These are phyloP conservation scores for Phyllostachys edulis DNA, from an alignment of 176 grass and related monocot species.

Conservation along the genomic window DNA sequence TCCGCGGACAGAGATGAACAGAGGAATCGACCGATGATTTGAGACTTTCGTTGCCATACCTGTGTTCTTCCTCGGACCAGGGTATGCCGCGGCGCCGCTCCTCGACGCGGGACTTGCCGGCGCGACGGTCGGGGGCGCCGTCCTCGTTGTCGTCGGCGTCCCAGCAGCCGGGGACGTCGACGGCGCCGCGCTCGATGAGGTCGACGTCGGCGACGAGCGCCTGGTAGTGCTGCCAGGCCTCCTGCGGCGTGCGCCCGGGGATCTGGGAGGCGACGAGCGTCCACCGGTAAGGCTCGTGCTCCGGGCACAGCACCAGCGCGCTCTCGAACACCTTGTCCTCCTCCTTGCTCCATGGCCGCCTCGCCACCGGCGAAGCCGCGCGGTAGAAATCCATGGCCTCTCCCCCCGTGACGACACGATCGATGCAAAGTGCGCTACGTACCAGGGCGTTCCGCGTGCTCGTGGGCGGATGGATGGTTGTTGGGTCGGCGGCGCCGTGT, in stretches of 20 bases:
- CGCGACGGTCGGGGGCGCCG: not conserved
- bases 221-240: conserved; percentile 72
- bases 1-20: not conserved
- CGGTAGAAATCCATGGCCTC: conserved; percentile 36
- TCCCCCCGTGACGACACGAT: conserved; percentile 8
- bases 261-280: conserved; percentile 50
- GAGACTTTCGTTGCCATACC: conserved; percentile 22
- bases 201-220: conserved; percentile 60
- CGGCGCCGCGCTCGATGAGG: conserved; percentile 72
- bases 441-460: not conserved
- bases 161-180: conserved; percentile 48
- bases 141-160: conserved; percentile 26
- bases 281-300: conserved; percentile 64
- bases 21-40: not conserved
- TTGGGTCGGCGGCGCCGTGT: conserved; percentile 35
- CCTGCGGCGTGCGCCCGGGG: conserved; percentile 46
- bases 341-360: conserved; percentile 54
- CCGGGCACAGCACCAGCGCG: conserved; percentile 64
- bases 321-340: conserved; percentile 96
- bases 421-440: not conserved
- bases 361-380: not conserved
- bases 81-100: conserved; percentile 52
- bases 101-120: not conserved
- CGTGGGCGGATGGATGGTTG: not conserved
- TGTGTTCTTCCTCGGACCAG: conserved; percentile 89